Conservation (phyloP, 2,329 filamentous ascomycete genomes). For the Chaetomiaceae sp. region DNA sequence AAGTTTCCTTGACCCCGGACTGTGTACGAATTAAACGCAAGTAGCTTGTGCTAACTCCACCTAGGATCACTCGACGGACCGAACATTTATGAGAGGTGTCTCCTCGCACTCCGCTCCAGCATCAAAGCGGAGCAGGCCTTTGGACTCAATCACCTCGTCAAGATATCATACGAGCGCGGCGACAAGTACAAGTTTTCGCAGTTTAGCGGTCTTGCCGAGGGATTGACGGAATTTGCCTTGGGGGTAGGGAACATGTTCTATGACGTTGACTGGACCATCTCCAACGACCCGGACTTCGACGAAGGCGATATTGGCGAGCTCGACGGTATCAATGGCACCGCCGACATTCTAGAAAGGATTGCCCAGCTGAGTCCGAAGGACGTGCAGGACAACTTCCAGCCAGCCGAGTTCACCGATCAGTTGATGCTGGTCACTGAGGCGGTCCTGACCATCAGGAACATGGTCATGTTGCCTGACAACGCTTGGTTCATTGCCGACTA, state of each 20-base stretch:
- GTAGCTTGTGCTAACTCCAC: slow-evolving; percentile 20
- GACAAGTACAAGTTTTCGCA: slow-evolving; percentile 95
- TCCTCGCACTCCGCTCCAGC: slow-evolving; percentile 74
- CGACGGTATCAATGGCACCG: slow-evolving; percentile 60
- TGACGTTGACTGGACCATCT: slow-evolving; percentile 72
- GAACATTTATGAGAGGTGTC: slow-evolving; percentile 85
- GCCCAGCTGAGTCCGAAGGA: slow-evolving; percentile 52
- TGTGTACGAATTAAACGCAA: not conserved
- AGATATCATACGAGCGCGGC: slow-evolving; percentile 89
- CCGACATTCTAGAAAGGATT: slow-evolving; percentile 68
- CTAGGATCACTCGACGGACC: slow-evolving; percentile 54
- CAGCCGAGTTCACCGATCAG: slow-evolving; percentile 62
- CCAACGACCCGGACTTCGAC: slow-evolving; percentile 54
- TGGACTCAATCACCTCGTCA: slow-evolving; percentile 85
- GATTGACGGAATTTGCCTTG: slow-evolving; percentile 76
- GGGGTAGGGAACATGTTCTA: slow-evolving; percentile 75
- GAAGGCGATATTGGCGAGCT: slow-evolving; percentile 45
- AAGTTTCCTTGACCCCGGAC: slow-evolving; percentile 1
- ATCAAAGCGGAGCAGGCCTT: slow-evolving; percentile 83
- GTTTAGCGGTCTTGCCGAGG: slow-evolving; percentile 82
- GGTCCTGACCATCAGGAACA: slow-evolving; percentile 82
- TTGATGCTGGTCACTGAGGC: slow-evolving; percentile 80
- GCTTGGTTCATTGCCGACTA: slow-evolving; percentile 73
- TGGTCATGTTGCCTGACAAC: slow-evolving; percentile 91
- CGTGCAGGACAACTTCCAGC: slow-evolving; percentile 63